These are phyloP conservation scores for Mycena pura DNA, from an alignment of 768 basidiomycete species.

Conservation along the genomic window DNA sequence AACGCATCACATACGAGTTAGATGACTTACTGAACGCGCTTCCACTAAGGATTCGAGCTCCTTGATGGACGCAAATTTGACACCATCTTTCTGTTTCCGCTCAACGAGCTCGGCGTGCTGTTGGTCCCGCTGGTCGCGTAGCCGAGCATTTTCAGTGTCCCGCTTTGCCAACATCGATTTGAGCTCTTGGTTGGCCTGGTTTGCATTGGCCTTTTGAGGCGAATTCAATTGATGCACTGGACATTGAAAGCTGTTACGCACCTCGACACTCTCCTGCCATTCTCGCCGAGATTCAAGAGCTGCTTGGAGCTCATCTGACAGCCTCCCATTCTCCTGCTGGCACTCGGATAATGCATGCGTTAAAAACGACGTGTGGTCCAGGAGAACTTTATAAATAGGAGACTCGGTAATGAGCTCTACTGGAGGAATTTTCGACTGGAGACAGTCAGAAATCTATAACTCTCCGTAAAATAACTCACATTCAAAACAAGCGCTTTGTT, in stretches of 20 bases:
- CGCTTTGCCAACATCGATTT: slow-evolving; percentile 65
- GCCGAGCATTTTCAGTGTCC: slow-evolving; percentile 68
- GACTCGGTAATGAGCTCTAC: slow-evolving; percentile 55
- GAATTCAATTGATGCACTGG: slow-evolving; percentile 20
- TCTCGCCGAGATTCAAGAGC: slow-evolving; percentile 49
- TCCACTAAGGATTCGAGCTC: slow-evolving; percentile 73
- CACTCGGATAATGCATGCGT: slow-evolving; percentile 50
- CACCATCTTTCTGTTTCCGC: slow-evolving; percentile 65
- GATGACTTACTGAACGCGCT: slow-evolving; percentile 56
- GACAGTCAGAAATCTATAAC: not conserved
- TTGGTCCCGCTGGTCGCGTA: slow-evolving; percentile 78
- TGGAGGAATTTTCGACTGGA: slow-evolving; percentile 49
- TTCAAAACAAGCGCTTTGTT: slow-evolving; percentile 9
- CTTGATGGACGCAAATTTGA: slow-evolving; percentile 63
- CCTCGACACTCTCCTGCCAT: slow-evolving; percentile 52
- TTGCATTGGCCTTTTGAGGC: slow-evolving; percentile 43
- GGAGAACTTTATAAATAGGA: slow-evolving; percentile 60
- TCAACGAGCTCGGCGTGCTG: slow-evolving; percentile 69
- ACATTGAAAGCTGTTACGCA: slow-evolving; percentile 36
- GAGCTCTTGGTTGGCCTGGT: slow-evolving; percentile 66
- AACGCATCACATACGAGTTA: slow-evolving; percentile 9
- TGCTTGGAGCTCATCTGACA: slow-evolving; percentile 52
- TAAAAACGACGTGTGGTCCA: slow-evolving; percentile 58
- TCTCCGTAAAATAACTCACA: slow-evolving; percentile 6
- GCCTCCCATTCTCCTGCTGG: slow-evolving; percentile 44